Evolutionary conservation across 2,329 filamentous ascomycete species (phyloP).

Genomic region (Cordyceps militaris): DNA sequence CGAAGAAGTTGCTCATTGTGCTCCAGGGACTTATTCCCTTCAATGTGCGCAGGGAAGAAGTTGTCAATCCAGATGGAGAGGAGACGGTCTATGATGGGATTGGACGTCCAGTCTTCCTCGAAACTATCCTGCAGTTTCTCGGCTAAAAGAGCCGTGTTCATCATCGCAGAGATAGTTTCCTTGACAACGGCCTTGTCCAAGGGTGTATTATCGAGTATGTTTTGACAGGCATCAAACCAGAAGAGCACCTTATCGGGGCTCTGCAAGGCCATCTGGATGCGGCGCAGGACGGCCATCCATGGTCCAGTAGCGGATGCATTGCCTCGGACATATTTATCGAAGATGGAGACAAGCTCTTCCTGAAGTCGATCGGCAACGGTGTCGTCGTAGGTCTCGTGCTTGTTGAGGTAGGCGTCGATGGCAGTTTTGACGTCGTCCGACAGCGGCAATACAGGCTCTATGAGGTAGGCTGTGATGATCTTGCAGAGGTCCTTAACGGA

Average conservation of each 20-base stretch:
- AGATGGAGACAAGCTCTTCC: constrained; percentile 63
- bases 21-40: constrained; percentile 30
- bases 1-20: constrained; percentile 44
- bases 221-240: constrained; percentile 58
- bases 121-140: constrained; percentile 44
- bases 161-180: constrained; percentile 57
- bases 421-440: constrained; percentile 56
- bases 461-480: constrained; percentile 44
- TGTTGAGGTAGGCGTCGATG: constrained; percentile 61
- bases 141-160: constrained; percentile 58
- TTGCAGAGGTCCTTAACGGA: constrained; percentile 56
- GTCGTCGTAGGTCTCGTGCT: constrained; percentile 61
- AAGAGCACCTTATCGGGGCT: constrained; percentile 55
- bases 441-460: constrained; percentile 51
- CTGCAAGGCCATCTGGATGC: constrained; percentile 56
- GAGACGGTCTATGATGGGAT: constrained; percentile 49
- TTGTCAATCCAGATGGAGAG: constrained; percentile 52
- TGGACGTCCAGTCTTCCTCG: constrained; percentile 35
- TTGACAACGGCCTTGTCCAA: constrained; percentile 56
- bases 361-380: constrained; percentile 62
- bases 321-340: constrained; percentile 55
- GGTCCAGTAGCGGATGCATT: constrained; percentile 50
- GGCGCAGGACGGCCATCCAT: constrained; percentile 63
- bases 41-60: constrained; percentile 29
- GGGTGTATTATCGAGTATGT: constrained; percentile 40